These are phyloP conservation scores for Debaryomyces maramus DNA, from an alignment of 805 yeast genomes.

Conservation along the genomic window DNA sequence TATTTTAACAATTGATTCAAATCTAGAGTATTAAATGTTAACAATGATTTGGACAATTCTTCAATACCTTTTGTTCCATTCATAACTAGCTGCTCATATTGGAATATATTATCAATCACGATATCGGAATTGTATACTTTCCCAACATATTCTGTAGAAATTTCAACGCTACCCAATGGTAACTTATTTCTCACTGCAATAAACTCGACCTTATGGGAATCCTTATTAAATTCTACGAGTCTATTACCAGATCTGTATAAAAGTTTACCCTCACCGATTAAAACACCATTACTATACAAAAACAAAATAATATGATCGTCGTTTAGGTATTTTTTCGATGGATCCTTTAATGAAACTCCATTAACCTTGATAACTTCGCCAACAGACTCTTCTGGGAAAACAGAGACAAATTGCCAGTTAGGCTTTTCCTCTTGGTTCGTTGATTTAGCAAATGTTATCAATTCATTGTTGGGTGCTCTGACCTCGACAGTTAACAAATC, in stretches of 20 bases:
- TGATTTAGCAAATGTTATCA: constrained; percentile 62
- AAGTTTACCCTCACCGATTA: constrained; percentile 59
- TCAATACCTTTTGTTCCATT: constrained; percentile 40
- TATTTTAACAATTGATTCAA: constrained; percentile 54
- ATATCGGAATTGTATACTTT: constrained; percentile 59
- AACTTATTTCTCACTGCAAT: constrained; percentile 35
- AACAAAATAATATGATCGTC: constrained; percentile 57
- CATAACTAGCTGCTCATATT: constrained; percentile 51
- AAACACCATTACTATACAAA: constrained; percentile 62
- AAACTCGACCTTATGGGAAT: constrained; percentile 46
- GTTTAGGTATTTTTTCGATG: constrained; percentile 33
- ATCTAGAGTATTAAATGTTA: constrained; percentile 54
- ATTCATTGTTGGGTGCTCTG: constrained; percentile 49
- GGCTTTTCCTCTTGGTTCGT: constrained; percentile 54
- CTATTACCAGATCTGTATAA: constrained; percentile 48
- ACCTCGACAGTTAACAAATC: constrained; percentile 55
- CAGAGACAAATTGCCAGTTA: constrained; percentile 73
- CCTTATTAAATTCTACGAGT: constrained; percentile 47
- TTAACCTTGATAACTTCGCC: constrained; percentile 69
- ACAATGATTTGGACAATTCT: constrained; percentile 48
- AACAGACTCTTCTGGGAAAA: constrained; percentile 65
- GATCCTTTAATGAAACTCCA: constrained; percentile 49
- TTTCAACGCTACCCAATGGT: constrained; percentile 49
- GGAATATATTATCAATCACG: constrained; percentile 53
- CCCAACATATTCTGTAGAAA: constrained; percentile 69